Base-by-base conservation (phyloP, 2,329 filamentous ascomycete genomes). In the Clathrospora elynae region DNA sequence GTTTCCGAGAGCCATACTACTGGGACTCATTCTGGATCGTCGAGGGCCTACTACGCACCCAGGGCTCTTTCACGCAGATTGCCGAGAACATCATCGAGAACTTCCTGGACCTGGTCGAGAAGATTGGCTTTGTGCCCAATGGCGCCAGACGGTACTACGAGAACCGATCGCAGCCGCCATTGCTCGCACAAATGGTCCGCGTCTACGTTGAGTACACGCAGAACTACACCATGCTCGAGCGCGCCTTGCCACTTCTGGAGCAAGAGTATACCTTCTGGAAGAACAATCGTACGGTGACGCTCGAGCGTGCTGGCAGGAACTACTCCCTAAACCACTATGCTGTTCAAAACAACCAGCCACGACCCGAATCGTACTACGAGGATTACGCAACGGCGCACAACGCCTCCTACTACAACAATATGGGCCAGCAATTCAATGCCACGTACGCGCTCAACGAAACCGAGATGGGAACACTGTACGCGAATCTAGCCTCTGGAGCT, bases 21-120 rank as follows among this genome's bases (percentile, higher is more conserved):
- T 87, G 84, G 84, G 83, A 87, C 64, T 83, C 81, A 20, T 86
- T 80, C 70, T 86, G 82, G 83, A 84, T 86, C 34, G 56, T 87
- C 32, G 79, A 85, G 67, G 84, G 84, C 16, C 73, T 87, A 16
- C 68, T 87, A 22, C 78, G 84, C 32, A 86, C 83, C 0, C 78
- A 81, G 11, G 84, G 84, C 24, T 77, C 78, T 30, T 87, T 86
- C 49, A 78, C 78, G 5, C 67, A 80, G 22, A 84, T 87, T 46
- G 79, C 83, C 3, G 77, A 75, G 60, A 85, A 87, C 66, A 84
- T 82, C 19, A 84, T 87, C 49, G 82, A 86, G 59, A 87, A 87
- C 61, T 87, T 87, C 54, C 70, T 86, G 8, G 84, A 87, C 54
- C 74, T 86, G 24, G 77, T 87, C 3, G 82, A 86, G 8, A 65